phyloP scores from a whole-genome alignment of 352 stramenopile genomes.

The Phytophthora sojae region DNA sequence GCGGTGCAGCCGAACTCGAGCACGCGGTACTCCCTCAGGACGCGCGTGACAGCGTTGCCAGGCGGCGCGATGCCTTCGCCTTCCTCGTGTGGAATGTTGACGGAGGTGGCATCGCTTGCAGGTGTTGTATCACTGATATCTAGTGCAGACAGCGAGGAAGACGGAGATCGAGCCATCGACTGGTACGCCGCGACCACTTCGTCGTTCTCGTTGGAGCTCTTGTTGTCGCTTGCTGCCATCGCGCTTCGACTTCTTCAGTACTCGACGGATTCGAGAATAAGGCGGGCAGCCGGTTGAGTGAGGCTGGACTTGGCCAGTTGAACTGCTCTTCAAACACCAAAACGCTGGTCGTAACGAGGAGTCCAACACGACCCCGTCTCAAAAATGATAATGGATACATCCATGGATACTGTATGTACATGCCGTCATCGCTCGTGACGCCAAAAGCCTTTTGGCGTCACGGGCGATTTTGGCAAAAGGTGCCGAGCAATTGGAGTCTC shows the following conservation, averaged over 20 bases:
- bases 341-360: background rate
- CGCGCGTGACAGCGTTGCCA: background rate
- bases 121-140: background rate
- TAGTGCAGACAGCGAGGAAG: background rate
- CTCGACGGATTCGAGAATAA: background rate
- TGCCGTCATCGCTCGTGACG: background rate
- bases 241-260: background rate
- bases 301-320: background rate
- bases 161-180: conserved; percentile 10
- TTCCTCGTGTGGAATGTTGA: background rate
- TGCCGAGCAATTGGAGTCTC: background rate
- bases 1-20: conserved; percentile 56
- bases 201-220: conserved; percentile 21
- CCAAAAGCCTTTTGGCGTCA: too few species aligned
- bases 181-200: background rate
- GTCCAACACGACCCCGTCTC: background rate
- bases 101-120: conserved; percentile 10
- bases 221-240: conserved; percentile 8
- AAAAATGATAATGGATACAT: background rate
- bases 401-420: background rate
- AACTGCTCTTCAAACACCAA: background rate
- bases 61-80: background rate
- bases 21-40: conserved; percentile 45
- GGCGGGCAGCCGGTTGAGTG: background rate
- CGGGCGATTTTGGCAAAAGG: too few species aligned